Evolutionary conservation across 495 filamentous ascomycete species (phyloP), one percentile per base, ranked within the genome.

Genomic region (Bacidia gigantensis): DNA sequence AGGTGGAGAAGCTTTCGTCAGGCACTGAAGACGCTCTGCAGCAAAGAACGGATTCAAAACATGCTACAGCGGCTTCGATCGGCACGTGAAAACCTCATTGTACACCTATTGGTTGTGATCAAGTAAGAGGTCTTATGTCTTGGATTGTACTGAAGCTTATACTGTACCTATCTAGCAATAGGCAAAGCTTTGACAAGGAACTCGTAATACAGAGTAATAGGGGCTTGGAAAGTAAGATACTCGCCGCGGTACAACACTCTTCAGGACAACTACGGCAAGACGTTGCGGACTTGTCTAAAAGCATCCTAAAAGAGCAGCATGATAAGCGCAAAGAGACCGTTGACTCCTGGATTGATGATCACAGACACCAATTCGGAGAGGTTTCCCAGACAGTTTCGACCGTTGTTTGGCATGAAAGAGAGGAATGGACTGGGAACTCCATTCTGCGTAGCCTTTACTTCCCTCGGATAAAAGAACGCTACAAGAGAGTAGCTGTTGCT

Each of bases 31-130:
- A 54, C 40, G 18, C 21, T 54, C 20, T 58, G 56, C 42, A 59
- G 45, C 22, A 53, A 51, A 50, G 54, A 54, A 9, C 41, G 61
- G 23, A 50, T 65, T 24, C 45, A 43, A 18, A 26, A 43, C 7
- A 55, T 60, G 5, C 32, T 57, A 20, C 44, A 47, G 23, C 53
- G 56, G 24, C 45, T 66, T 40, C 46, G 46, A 17, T 17, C 23
- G 0, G 56, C 59, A n/a, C 41, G 50, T 22, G 51, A 58, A 18
- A 54, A 58, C 21, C 45, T 54, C 12, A 46, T 49, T 10, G 47
- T 35, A 0, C 12, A 48, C 50, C 49, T 54, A n/a, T 48, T 60
- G 23, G 43, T 56, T 50, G 45, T 54, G 24, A 58, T 63, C 12
- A 51, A 26, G 55, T 67, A 18, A 39, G 0, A 25, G 5, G 29